Conservation (phyloP, 2,329 filamentous ascomycete species). For the Aspergillus caelatus region DNA sequence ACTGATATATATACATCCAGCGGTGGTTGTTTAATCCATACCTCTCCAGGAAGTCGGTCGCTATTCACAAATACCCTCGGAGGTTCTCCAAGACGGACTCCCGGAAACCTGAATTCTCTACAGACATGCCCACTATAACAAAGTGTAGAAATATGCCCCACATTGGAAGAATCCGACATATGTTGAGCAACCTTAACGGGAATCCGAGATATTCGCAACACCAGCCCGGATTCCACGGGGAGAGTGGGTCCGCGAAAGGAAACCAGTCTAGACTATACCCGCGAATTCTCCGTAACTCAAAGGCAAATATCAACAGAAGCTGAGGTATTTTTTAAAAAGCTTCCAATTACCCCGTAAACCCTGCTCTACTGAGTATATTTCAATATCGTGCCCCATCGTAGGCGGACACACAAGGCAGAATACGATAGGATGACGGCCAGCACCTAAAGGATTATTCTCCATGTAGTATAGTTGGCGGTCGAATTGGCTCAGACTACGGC, state of each 20-base stretch:
- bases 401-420: no score
- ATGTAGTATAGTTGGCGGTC: no score
- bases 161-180: background rate
- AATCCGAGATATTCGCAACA: background rate
- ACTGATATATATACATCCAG: background rate
- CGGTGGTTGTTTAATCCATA: background rate
- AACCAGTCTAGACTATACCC: no score
- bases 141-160: background rate
- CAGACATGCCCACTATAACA: background rate
- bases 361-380: no score
- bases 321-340: no score
- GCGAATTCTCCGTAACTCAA: no score
- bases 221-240: background rate
- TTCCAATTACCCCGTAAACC: no score
- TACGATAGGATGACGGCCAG: no score
- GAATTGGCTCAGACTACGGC: no score
- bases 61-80: background rate
- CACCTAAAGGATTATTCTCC: no score
- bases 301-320: no score
- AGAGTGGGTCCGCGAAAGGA: background rate
- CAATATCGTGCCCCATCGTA: no score
- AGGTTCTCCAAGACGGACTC: background rate
- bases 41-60: background rate
- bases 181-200: background rate
- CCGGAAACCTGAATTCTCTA: background rate